A percentile compares a stretch with the other conserved stretches of the same genome.
Evolutionary conservation across 2,329 filamentous ascomycete genomes (phyloP).

Genomic region (Metarhizium album): DNA sequence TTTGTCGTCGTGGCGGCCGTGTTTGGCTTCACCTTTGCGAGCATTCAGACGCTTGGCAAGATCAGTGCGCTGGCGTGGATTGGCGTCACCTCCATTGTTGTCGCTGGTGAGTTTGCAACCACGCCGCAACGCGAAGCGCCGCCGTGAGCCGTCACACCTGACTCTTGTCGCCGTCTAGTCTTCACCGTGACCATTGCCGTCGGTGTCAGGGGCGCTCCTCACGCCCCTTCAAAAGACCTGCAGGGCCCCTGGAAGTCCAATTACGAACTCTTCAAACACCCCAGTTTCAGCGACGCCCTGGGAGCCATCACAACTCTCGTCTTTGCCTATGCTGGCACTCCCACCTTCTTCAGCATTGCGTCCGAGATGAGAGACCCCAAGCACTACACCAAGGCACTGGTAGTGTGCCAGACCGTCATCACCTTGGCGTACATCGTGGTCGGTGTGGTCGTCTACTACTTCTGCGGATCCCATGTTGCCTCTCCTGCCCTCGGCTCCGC

Average conservation of each 20-base stretch:
- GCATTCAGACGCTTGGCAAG: slow-evolving; percentile 15
- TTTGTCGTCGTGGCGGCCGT: slow-evolving; percentile 22
- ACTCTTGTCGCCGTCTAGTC: too few relatives aligned
- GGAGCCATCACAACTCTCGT: slow-evolving; percentile 21
- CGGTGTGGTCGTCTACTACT: slow-evolving; percentile 31
- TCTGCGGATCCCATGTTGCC: slow-evolving; percentile 32
- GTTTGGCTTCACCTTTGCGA: slow-evolving; percentile 17
- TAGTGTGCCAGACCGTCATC: slow-evolving; percentile 16
- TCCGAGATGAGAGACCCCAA: slow-evolving; percentile 24
- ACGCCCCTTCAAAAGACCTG: background rate
- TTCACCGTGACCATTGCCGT: too few relatives aligned
- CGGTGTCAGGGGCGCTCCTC: too few relatives aligned
- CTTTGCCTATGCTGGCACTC: slow-evolving; percentile 27
- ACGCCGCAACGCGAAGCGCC: too few relatives aligned
- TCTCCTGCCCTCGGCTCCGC: slow-evolving; percentile 36
- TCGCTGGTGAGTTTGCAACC: too few relatives aligned
- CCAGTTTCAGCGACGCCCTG: slow-evolving; percentile 20
- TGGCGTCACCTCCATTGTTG: too few relatives aligned
- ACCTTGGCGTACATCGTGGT: slow-evolving; percentile 23
- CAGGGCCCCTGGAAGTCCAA: slow-evolving; percentile 15
- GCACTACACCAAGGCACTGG: slow-evolving; percentile 17
- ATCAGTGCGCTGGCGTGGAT: slow-evolving; percentile 18
- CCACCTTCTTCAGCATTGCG: slow-evolving; percentile 21
- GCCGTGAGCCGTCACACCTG: too few relatives aligned
- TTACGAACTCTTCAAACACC: slow-evolving; percentile 18